A percentile compares a stretch with the other conserved stretches of the same genome.
Evolutionary conservation across 2,329 filamentous ascomycete species (phyloP).

Genomic region (Xylaria arbuscula): DNA sequence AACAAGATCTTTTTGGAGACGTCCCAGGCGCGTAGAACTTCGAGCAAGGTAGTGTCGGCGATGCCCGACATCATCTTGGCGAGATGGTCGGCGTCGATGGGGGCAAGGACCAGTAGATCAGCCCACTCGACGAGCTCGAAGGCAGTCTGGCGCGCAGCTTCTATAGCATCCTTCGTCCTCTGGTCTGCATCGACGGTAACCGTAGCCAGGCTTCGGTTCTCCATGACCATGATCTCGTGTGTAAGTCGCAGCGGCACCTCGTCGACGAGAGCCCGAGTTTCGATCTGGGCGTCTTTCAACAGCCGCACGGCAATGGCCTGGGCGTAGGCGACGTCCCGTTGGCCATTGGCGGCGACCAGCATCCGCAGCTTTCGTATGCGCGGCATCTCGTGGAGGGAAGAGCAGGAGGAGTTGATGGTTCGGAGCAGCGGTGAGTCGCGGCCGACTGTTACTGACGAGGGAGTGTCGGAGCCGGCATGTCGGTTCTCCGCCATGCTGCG

Average conservation of each 20-base stretch:
- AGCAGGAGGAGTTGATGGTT: slow-evolving; percentile 46
- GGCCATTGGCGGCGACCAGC: slow-evolving; percentile 73
- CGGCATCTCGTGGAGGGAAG: slow-evolving; percentile 54
- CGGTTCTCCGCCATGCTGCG: slow-evolving; percentile 32
- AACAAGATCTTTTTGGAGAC: slow-evolving; percentile 85
- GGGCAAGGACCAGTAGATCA: slow-evolving; percentile 84
- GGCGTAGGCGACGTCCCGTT: slow-evolving; percentile 72
- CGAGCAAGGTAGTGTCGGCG: slow-evolving; percentile 81
- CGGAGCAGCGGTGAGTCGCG: slow-evolving; percentile 29
- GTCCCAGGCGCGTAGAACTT: slow-evolving; percentile 87
- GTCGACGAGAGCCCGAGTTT: slow-evolving; percentile 71
- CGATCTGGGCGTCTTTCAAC: slow-evolving; percentile 71
- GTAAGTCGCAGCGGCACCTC: slow-evolving; percentile 72
- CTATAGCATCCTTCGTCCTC: slow-evolving; percentile 57
- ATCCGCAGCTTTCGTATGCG: slow-evolving; percentile 65
- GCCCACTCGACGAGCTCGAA: slow-evolving; percentile 86
- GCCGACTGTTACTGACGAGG: slow-evolving; percentile 15
- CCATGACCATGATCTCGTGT: slow-evolving; percentile 70
- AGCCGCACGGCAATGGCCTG: slow-evolving; percentile 74
- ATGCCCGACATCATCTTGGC: slow-evolving; percentile 89
- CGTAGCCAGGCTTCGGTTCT: slow-evolving; percentile 62
- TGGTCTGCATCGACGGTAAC: slow-evolving; percentile 52
- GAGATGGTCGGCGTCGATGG: slow-evolving; percentile 84
- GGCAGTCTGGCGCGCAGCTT: slow-evolving; percentile 64
- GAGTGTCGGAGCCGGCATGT: slow-evolving; percentile 14